Base-by-base conservation (phyloP, 441 rosid species). In the Adansonia rubrostipa region DNA sequence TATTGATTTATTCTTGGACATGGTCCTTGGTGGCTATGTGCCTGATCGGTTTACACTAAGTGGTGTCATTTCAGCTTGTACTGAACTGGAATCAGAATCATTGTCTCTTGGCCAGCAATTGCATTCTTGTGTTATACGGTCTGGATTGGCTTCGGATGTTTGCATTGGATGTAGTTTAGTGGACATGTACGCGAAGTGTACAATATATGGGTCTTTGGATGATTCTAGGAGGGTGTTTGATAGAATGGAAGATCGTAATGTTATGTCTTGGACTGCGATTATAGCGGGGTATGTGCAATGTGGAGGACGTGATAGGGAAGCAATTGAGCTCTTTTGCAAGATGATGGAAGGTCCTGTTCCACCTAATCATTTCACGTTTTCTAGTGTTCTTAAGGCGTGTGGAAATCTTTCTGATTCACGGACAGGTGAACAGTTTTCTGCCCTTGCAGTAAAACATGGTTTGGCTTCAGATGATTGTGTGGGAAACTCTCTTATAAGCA, bases 181-280 rank as follows among this genome's bases (percentile, higher is more conserved):
- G 47, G 89, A 92, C 66, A 89, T 90, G 95, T 80, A 92, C 78
- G 91, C 87, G 7, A 91, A 92, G 80, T 88, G 93, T 47, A 68
- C 81, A 3, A 80, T 15, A 33, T 82, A 80, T 57, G 89, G 92
- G 36, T 86, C 88, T 2, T 40, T 87, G 45, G 85, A 79, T 77
- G 84, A 86, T 69, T 86, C 87, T 24, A 88, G 91, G 81, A 88
- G 79, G 77, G 88, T 92, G 45, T 89, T 92, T 82, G 91, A 88
- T 82, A 73, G 87, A 79, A 87, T 91, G 90, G 78, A 66, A 24
- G 85, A 80, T 56, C 81, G 80, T 66, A 90, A 85, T 78, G 90
- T 91, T 9, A 92, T 88, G 91, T 87, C 93, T 28, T 92, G 92
- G 92, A 89, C 93, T 14, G 86, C 91, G 14, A 82, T 91, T 77